Evolutionary conservation across 208 protist species (phyloP).

Genomic region (Leishmania gerbilli): DNA sequence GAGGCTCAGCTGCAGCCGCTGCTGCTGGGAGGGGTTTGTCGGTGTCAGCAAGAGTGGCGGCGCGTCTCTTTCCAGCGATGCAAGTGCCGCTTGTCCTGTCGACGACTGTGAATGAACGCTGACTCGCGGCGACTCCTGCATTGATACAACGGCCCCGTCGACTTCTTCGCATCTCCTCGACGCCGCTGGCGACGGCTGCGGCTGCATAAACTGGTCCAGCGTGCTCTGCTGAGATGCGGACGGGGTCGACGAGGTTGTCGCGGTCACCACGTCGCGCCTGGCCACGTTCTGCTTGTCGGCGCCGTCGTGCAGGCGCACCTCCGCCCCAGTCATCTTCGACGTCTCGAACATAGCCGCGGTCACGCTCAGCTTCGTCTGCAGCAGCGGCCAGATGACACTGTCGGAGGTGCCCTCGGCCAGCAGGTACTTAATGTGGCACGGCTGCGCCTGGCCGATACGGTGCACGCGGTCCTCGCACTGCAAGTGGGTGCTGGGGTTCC

Average conservation of each 20-base stretch:
- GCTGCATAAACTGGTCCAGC: conserved; percentile 50
- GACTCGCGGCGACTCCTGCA: not conserved
- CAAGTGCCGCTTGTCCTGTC: not conserved
- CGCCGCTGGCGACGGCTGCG: conserved; percentile 2
- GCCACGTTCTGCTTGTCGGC: conserved; percentile 47
- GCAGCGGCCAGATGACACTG: conserved; percentile 90
- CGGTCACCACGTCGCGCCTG: conserved; percentile 37
- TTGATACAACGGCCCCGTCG: not conserved
- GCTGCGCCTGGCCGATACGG: conserved; percentile 93
- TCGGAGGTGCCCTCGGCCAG: conserved; percentile 91
- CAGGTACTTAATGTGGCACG: conserved; percentile 94
- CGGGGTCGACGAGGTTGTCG: conserved; percentile 14
- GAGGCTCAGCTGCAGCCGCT: conserved; percentile 2
- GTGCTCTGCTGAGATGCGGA: conserved; percentile 40
- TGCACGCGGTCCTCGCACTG: conserved; percentile 97
- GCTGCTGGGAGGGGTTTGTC: conserved; percentile 8
- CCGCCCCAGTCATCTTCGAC: conserved; percentile 21
- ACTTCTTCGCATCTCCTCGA: not conserved
- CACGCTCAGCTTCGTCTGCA: conserved; percentile 87
- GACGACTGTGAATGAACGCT: not conserved
- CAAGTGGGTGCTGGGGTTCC: conserved; percentile 95
- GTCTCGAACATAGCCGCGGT: conserved; percentile 77
- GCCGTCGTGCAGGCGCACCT: conserved; percentile 35
- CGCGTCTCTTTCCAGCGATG: not conserved
- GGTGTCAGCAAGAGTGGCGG: conserved; percentile 14